phyloP scores from a whole-genome alignment of 257 asterid genomes.

The Solanum corneliomulleri region DNA sequence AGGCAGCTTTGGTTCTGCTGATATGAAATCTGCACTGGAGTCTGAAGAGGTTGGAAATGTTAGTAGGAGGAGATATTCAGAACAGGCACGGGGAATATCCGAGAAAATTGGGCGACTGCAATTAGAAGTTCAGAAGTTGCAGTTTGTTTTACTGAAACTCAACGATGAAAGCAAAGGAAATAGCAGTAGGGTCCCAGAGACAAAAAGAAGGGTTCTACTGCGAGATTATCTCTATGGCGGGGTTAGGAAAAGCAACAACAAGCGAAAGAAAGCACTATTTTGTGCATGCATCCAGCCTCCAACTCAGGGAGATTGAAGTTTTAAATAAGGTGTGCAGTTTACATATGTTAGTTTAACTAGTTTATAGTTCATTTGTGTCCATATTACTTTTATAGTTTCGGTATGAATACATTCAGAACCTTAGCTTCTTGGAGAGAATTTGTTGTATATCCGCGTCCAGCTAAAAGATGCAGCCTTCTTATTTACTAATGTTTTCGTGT shows the following conservation, averaged over 20 bases:
- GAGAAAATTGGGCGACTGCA: slow-evolving; percentile 45
- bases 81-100: slow-evolving; percentile 35
- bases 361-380: background rate
- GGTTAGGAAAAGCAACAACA: slow-evolving; percentile 9
- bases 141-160: slow-evolving; percentile 34
- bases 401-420: background rate
- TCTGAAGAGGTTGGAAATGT: slow-evolving; percentile 42
- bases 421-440: background rate
- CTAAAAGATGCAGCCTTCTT: background rate
- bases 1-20: slow-evolving; percentile 27
- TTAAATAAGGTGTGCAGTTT: background rate
- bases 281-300: slow-evolving; percentile 38
- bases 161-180: slow-evolving; percentile 23
- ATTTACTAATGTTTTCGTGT: background rate
- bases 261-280: slow-evolving; percentile 24
- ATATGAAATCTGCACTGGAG: slow-evolving; percentile 47
- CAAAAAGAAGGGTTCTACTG: slow-evolving; percentile 29
- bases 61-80: slow-evolving; percentile 49
- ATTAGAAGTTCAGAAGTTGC: slow-evolving; percentile 46
- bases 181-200: slow-evolving; percentile 8
- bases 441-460: slow-evolving; percentile 7
- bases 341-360: background rate
- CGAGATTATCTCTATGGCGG: slow-evolving; percentile 41
- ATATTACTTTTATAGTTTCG: background rate
- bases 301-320: slow-evolving; percentile 20